Evolutionary conservation across 1,139 yeast genomes (phyloP), one percentile per base, ranked within the genome.

Genomic region (Zygosaccharomyces sapae): DNA sequence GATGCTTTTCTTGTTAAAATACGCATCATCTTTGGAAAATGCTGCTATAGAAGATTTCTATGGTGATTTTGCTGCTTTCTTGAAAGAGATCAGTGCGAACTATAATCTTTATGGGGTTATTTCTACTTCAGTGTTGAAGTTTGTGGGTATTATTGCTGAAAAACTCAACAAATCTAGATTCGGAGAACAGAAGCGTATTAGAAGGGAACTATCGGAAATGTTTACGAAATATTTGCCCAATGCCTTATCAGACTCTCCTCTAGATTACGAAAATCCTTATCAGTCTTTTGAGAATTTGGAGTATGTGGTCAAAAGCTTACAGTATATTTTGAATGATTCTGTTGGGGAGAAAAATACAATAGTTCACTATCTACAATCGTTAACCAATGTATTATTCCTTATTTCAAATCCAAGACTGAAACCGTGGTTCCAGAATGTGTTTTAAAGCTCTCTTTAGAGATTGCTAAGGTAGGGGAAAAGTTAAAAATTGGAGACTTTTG

Each of bases 31-130:
- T 0, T 70, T 90, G 38, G 95, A 86, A 52, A 76, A 75, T 52
- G 95, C 88, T 55, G 80, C 87, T 0, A 70, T 88, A 31, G 86
- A 83, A 48, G 96, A 89, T 50, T 74, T 87, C 22, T 88, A 90
- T 83, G 65, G 64, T 16, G 76, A 75, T 22, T 71, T 82, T 19
- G 68, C 79, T 38, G 67, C 65, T 5, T 88, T 86, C 57, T 70
- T 86, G 54, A 80, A 74, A 52, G 88, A 82, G 22, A 75, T 81
- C 0, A 57, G 73, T 36, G 66, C 75, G 10, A 79, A 80, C 56
- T 65, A 75, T 13, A 55, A 68, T n/a, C 61, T 69, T 2, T 86
- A 79, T 62, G 74, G 74, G 46, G 66, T 66, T 1, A 62, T 83
- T 0, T 65, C 80, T 38, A 77, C 86, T 1, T 75, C 73, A 38